Conservation (phyloP, 768 basidiomycete genomes). For the Lactarius pseudohatsudake region DNA sequence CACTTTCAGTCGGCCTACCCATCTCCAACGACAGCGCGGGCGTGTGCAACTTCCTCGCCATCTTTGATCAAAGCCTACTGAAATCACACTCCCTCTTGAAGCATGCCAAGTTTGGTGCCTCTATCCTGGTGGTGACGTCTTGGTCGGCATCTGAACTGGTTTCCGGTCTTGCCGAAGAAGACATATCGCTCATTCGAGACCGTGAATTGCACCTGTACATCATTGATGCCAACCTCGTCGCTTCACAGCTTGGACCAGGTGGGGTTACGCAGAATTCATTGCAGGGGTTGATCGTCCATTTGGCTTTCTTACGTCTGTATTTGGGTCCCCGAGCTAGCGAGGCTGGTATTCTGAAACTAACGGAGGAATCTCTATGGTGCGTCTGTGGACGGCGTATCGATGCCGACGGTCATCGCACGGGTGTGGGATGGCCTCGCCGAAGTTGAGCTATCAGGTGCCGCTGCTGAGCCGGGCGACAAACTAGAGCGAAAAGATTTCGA, state of each 20-base stretch:
- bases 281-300: slow-evolving; percentile 61
- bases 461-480: slow-evolving; percentile 24
- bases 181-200: slow-evolving; percentile 46
- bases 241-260: slow-evolving; percentile 43
- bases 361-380: slow-evolving; percentile 46
- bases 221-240: slow-evolving; percentile 57
- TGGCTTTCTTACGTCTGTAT: slow-evolving; percentile 85
- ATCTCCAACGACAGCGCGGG: slow-evolving; percentile 48
- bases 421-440: slow-evolving; percentile 70
- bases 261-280: slow-evolving; percentile 42
- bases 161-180: slow-evolving; percentile 59
- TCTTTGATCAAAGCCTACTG: slow-evolving; percentile 75
- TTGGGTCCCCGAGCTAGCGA: slow-evolving; percentile 63
- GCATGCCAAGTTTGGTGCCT: slow-evolving; percentile 62
- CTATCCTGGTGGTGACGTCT: slow-evolving; percentile 69
- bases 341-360: slow-evolving; percentile 51
- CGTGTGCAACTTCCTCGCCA: slow-evolving; percentile 64
- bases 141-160: slow-evolving; percentile 78
- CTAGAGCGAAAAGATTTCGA: slow-evolving; percentile 55
- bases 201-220: slow-evolving; percentile 58
- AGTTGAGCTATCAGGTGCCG: slow-evolving; percentile 39
- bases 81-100: slow-evolving; percentile 74
- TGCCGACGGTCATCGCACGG: slow-evolving; percentile 51
- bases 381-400: slow-evolving; percentile 47
- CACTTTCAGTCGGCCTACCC: slow-evolving; percentile 58